Conservation (phyloP, 352 stramenopile species). For the Pythium biforme region DNA sequence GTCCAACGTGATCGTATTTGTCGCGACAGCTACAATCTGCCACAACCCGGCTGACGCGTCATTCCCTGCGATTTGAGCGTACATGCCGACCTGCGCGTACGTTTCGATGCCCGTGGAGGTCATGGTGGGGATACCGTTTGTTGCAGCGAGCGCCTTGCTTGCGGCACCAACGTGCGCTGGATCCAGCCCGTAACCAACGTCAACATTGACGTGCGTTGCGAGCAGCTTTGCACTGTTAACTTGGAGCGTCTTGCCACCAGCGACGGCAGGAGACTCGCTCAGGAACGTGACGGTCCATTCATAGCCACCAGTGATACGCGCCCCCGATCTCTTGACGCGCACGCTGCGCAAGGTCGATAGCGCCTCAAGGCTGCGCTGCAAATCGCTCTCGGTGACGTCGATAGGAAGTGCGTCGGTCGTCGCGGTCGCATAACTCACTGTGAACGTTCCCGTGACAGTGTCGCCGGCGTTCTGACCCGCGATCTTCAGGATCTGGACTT, state of each 20-base stretch:
- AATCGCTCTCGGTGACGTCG: constrained; percentile 52
- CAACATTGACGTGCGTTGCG: constrained; percentile 27
- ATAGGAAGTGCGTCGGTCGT: constrained; percentile 53
- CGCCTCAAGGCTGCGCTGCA: constrained; percentile 61
- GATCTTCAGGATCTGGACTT: constrained; percentile 76
- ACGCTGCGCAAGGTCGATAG: constrained; percentile 67
- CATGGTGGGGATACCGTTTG: constrained; percentile 33
- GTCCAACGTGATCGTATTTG: constrained; percentile 57
- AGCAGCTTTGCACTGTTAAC: constrained; percentile 40
- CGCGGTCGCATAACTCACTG: constrained; percentile 53
- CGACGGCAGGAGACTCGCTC: constrained; percentile 42
- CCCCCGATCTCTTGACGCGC: constrained; percentile 63
- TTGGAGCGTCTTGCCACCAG: constrained; percentile 38
- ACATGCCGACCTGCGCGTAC: constrained; percentile 51
- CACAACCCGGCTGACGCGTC: constrained; percentile 42
- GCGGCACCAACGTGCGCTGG: constrained; percentile 43
- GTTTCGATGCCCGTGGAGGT: constrained; percentile 38
- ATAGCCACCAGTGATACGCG: constrained; percentile 43
- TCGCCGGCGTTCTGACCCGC: constrained; percentile 35
- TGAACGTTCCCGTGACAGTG: constrained; percentile 70
- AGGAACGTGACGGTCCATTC: constrained; percentile 82
- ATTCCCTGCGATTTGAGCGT: constrained; percentile 40
- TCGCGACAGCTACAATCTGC: constrained; percentile 41
- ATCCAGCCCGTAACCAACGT: constrained; percentile 49
- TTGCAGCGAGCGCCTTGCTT: constrained; percentile 33